These are phyloP conservation scores for Colletotrichum endophyticum DNA, from an alignment of 2,329 filamentous ascomycete genomes.

Conservation along the genomic window DNA sequence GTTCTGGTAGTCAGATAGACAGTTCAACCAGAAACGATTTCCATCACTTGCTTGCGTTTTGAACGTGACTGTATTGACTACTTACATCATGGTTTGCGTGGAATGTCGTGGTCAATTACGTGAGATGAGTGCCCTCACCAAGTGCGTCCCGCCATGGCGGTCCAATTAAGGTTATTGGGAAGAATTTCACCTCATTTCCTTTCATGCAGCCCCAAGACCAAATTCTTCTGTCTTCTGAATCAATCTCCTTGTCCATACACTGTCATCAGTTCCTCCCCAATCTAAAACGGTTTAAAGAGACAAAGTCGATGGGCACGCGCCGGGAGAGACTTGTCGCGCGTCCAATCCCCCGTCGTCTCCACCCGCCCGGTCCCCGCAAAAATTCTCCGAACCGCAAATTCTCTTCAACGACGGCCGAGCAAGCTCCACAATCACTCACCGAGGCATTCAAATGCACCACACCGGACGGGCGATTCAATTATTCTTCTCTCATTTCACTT, in stretches of 20 bases:
- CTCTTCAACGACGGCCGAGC: conserved; percentile 2
- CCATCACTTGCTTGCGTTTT: not conserved
- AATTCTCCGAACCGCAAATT: conserved; percentile 16
- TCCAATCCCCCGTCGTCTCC: not conserved
- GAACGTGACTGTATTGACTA: accelerated
- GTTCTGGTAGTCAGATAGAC: not conserved
- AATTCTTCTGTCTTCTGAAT: not conserved
- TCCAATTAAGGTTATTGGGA: conserved; percentile 5
- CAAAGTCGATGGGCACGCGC: not conserved
- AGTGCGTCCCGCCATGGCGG: not conserved
- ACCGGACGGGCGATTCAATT: not conserved
- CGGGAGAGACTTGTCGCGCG: not conserved
- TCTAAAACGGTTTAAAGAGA: not conserved
- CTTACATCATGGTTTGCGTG: not conserved
- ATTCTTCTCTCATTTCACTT: not conserved
- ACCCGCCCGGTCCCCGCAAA: not conserved
- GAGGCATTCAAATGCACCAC: not conserved
- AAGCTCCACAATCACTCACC: not conserved
- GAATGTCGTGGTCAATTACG: not conserved
- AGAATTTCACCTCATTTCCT: not conserved
- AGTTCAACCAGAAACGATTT: not conserved
- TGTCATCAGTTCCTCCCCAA: not conserved
- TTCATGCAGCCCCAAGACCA: not conserved
- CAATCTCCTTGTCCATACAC: not conserved
- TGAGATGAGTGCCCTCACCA: not conserved